Base-by-base conservation (phyloP, 2,329 filamentous ascomycete genomes). In the Bipolaris zeicola region DNA sequence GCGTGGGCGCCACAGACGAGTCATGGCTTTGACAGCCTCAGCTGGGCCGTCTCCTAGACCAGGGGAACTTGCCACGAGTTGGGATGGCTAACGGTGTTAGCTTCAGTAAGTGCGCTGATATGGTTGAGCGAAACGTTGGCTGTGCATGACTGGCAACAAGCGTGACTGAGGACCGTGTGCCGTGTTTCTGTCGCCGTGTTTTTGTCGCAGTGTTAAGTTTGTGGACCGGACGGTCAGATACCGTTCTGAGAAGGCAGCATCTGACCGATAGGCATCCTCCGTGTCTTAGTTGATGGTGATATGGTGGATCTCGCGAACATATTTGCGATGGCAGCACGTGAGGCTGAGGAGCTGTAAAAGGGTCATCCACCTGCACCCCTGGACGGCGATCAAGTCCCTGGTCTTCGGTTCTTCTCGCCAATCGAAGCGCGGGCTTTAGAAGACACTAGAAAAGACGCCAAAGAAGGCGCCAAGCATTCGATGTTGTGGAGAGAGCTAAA, bases 401-500 rank as follows among this genome's bases (percentile, higher is more conserved):
- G 57, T 60, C 61, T 45, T 44, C 42, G 42, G 31, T 57, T 50
- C 46, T 55, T 55, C 49, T 67, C 65, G 61, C 61, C 58, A 67
- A 67, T 67, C 66, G 63, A 60, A 62, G 64, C 63, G 58, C 37
- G 57, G 57, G 33, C 57, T 44, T 28, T 50, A 10, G 22, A 43
- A 26, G 50, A 22, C 28, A 31, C 39, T 33, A 39, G 16, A 31
- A 46, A 43, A 22, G 45, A 46, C 34, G 36, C 41, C 22, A 52
- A 47, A 36, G 44, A 41, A 43, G 50, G 42, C 57, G 51, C 57
- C 22, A 57, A 52, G 53, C 37, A 37, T 50, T 48, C 55, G 53
- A 49, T 47, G 44, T 11, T 49, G 57, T 64, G 64, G 62, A 63
- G 60, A 61, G 57, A 62, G 60, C 60, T 61, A 58, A 62, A 44